phyloP scores from a whole-genome alignment of 192 early-diverging fungal genomes.

The Coemansia sp. region DNA sequence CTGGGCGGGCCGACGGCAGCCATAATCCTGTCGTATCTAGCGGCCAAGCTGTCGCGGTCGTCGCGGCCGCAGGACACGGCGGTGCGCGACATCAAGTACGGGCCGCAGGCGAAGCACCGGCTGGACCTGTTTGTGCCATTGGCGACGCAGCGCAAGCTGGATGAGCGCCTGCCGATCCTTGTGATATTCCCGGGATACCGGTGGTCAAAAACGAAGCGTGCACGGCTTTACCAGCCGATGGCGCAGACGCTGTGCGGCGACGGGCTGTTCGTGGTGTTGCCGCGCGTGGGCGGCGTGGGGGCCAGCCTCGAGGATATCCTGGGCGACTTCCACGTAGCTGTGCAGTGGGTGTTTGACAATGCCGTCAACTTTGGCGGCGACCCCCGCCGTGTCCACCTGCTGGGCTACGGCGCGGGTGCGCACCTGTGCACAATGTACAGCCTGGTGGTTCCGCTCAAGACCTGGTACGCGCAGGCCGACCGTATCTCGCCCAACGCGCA shows the following conservation, averaged over 20 bases:
- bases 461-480: slow-evolving; percentile 47
- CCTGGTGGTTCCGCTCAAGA: slow-evolving; percentile 40
- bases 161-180: slow-evolving; percentile 20
- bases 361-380: slow-evolving; percentile 44
- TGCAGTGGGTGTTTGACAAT: slow-evolving; percentile 47
- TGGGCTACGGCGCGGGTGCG: slow-evolving; percentile 47
- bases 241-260: slow-evolving; percentile 48
- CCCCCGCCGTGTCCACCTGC: slow-evolving; percentile 30
- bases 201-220: slow-evolving; percentile 43
- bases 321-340: slow-evolving; percentile 39
- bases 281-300: slow-evolving; percentile 31
- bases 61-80: slow-evolving; percentile 39
- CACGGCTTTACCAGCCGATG: slow-evolving; percentile 48
- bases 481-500: slow-evolving; percentile 36
- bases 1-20: slow-evolving; percentile 41
- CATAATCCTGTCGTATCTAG: slow-evolving; percentile 35
- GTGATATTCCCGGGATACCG: slow-evolving; percentile 43
- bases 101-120: slow-evolving; percentile 41
- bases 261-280: slow-evolving; percentile 47
- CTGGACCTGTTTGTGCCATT: slow-evolving; percentile 46
- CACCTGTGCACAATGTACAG: slow-evolving; percentile 49
- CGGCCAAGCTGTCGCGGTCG: slow-evolving; percentile 36
- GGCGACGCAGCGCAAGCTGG: slow-evolving; percentile 12
- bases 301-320: slow-evolving; percentile 28
- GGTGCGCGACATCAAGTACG: slow-evolving; percentile 48